Evolutionary conservation across 768 basidiomycete species (phyloP), one percentile per base, ranked within the genome.

Genomic region (Amanita brunnescens): DNA sequence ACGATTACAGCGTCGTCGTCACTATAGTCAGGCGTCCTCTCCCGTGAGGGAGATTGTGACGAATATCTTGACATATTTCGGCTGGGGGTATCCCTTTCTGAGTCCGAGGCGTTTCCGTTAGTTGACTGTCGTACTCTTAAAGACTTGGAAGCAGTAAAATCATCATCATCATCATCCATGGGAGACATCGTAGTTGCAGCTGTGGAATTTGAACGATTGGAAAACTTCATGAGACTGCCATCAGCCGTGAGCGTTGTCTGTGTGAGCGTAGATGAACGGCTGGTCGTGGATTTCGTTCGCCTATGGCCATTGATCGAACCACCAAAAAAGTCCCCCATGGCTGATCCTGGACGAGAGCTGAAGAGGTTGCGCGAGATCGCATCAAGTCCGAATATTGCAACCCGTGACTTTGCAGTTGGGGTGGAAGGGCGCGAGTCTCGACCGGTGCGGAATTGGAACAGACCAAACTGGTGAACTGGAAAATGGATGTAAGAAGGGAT

Each of bases 351-450:
- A 2, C 81, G 78, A 5, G 79, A 63, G 58, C 77, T 81, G 68
- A 96, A 94, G 24, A 97, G 75, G 65, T 91, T 93, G 39, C 91
- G 80, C 16, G 91, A 92, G 58, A 97, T 85, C 16, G 81, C 86
- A 60, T 97, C 93, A 47, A 97, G 74, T 30, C 88, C 83, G 62
- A 95, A 91, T 46, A 91, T 89, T n/a, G 86, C 81, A 2, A 83
- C 87, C 55, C 87, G 83, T n/a, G 83, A 78, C 41, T 75, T 79
- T 0, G 81, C 78, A 0, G 88, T 89, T 3, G 93, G 94, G 0
- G 93, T 97, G 2, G 84, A 79, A 5, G 94, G 93, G n/a, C 77
- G 67, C 20, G 93, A 83, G 48, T 77, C 80, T 51, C 63, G 69
- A 29, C 83, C 83, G 0, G 91, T 91, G 24, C 78, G 78, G 66